Percentiles rank a stretch among this genome's conserved stretches.
Conservation (phyloP, 2,329 filamentous ascomycete species). For the Penicillium sp. region DNA sequence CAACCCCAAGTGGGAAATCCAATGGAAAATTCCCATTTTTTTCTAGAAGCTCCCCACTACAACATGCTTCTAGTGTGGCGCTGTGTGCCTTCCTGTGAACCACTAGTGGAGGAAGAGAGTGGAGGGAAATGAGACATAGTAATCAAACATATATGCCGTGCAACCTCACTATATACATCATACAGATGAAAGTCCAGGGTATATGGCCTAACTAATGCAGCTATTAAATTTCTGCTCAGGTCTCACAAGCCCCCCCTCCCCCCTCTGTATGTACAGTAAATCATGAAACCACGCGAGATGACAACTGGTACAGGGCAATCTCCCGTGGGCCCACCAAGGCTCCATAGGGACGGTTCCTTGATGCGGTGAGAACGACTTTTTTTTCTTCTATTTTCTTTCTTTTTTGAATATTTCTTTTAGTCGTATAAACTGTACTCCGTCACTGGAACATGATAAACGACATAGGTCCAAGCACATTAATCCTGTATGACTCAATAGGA, state of each 20-base stretch:
- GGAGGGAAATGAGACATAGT: slow-evolving; percentile 6
- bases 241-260: slow-evolving; percentile 11
- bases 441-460: not conserved
- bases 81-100: slow-evolving; percentile 11
- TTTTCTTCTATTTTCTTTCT: slow-evolving; percentile 1
- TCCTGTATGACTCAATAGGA: not conserved
- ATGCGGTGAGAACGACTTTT: slow-evolving; percentile 21
- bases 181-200: not conserved
- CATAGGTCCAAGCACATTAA: not conserved
- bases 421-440: not conserved
- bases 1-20: slow-evolving; percentile 25
- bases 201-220: not conserved
- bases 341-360: slow-evolving; percentile 25
- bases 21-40: slow-evolving; percentile 24
- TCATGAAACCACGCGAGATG: slow-evolving; percentile 29
- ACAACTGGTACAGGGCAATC: slow-evolving; percentile 28
- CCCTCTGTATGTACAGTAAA: slow-evolving; percentile 14
- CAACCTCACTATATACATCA: not conserved
- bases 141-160: slow-evolving; percentile 5
- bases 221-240: not conserved
- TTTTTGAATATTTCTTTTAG: slow-evolving; percentile 3
- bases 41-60: slow-evolving; percentile 30
- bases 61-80: slow-evolving; percentile 7
- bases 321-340: slow-evolving; percentile 27
- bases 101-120: slow-evolving; percentile 14